A percentile compares a stretch with the other conserved stretches of the same genome.
These are phyloP conservation scores for Candida gorgasii DNA, from an alignment of 805 yeast species.

Conservation along the genomic window DNA sequence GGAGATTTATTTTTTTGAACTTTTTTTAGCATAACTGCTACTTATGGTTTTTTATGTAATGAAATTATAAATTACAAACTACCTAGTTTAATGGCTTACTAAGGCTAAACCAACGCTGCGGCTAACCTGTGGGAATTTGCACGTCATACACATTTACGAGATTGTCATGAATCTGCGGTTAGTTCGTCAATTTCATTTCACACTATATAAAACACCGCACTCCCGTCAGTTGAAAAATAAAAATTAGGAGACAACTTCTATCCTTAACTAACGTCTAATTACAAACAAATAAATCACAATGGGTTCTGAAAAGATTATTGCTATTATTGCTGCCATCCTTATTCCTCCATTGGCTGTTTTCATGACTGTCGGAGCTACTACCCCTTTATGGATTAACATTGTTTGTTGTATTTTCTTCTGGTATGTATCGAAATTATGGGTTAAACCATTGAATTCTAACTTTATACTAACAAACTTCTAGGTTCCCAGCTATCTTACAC, in stretches of 20 bases:
- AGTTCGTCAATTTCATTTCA: background rate
- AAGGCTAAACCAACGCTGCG: too few relatives aligned
- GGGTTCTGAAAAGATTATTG: slow-evolving; percentile 45
- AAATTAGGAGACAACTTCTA: background rate
- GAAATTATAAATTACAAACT: too few relatives aligned
- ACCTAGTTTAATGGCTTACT: background rate
- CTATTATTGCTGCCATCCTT: slow-evolving; percentile 50
- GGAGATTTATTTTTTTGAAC: slow-evolving; percentile 29
- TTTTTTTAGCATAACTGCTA: background rate
- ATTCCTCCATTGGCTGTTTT: slow-evolving; percentile 80
- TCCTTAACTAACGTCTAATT: background rate
- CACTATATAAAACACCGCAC: slow-evolving; percentile 1
- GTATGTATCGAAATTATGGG: slow-evolving; percentile 18
- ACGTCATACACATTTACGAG: background rate
- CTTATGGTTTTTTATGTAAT: too few relatives aligned
- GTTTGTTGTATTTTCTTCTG: slow-evolving; percentile 60
- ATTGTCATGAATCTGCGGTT: slow-evolving; percentile 2
- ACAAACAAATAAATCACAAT: slow-evolving; percentile 17
- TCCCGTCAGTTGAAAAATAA: slow-evolving; percentile 2
- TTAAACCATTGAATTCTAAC: background rate
- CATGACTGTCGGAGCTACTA: slow-evolving; percentile 64
- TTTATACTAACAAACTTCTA: slow-evolving; percentile 4
- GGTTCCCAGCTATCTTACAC: slow-evolving; percentile 77
- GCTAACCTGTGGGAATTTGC: too few relatives aligned
- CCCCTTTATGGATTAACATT: slow-evolving; percentile 64